Evolutionary conservation across 2,329 filamentous ascomycete genomes (phyloP).

Genomic region (Ophiostoma tasmaniense): DNA sequence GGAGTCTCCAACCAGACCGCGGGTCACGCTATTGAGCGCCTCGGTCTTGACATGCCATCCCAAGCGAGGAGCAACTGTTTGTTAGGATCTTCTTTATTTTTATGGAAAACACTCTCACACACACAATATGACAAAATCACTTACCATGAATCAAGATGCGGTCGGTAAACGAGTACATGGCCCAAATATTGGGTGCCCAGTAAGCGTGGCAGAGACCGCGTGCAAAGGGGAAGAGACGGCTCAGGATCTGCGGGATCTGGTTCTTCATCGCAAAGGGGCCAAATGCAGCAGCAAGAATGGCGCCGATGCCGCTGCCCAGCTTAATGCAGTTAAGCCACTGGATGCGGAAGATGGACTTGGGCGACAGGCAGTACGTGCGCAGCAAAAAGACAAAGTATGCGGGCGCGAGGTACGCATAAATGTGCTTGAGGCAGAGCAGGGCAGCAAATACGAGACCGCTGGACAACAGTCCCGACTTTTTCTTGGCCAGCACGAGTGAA

Average conservation of each 20-base stretch:
- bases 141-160: constrained; percentile 71
- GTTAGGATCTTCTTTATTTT: neutral
- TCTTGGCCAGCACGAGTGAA: constrained; percentile 74
- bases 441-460: constrained; percentile 79
- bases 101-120: no score
- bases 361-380: constrained; percentile 78
- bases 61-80: constrained; percentile 67
- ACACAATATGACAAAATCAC: no score
- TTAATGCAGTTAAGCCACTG: constrained; percentile 74
- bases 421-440: constrained; percentile 91
- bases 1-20: constrained; percentile 87
- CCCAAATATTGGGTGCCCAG: constrained; percentile 97
- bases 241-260: constrained; percentile 76
- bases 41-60: constrained; percentile 63
- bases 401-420: constrained; percentile 91
- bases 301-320: constrained; percentile 62
- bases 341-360: constrained; percentile 66
- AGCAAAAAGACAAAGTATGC: constrained; percentile 93
- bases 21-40: constrained; percentile 80
- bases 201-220: constrained; percentile 93
- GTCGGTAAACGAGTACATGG: constrained; percentile 88
- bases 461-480: constrained; percentile 62
- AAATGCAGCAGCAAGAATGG: constrained; percentile 72
- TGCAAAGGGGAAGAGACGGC: constrained; percentile 86
- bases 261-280: constrained; percentile 72